A percentile compares a stretch with the other conserved stretches of the same genome.
Conservation (phyloP, 1,284 basidiomycete species). For the Anthracocystis walkeri region DNA sequence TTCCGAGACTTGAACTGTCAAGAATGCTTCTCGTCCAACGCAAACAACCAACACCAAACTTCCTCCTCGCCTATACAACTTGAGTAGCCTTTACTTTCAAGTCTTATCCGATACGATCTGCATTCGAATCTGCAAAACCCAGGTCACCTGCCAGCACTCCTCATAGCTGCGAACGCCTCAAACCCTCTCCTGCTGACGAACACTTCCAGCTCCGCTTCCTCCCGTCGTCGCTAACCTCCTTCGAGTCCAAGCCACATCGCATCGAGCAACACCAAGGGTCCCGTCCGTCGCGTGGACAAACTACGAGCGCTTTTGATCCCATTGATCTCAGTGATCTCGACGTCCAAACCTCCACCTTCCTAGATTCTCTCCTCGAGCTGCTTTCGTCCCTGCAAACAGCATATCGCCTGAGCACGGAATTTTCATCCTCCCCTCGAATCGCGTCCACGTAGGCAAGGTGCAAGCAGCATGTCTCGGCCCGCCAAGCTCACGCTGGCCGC, state of each 20-base stretch:
- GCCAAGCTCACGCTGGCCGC: constrained; percentile 82
- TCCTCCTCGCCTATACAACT: neutral
- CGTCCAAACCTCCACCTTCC: neutral
- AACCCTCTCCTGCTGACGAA: neutral
- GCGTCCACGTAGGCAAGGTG: constrained; percentile 65
- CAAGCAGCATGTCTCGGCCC: constrained; percentile 77
- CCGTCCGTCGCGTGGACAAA: neutral
- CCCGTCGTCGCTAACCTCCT: neutral
- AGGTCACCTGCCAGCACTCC: neutral
- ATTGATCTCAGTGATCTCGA: neutral
- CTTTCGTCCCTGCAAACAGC: neutral
- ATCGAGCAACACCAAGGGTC: neutral
- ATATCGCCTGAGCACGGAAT: constrained; percentile 26
- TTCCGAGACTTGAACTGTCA: constrained; percentile 17
- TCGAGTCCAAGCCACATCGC: constrained; percentile 1
- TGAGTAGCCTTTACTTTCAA: too few relatives aligned
- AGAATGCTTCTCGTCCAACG: constrained; percentile 1
- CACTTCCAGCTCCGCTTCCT: constrained; percentile 4
- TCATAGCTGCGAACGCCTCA: neutral
- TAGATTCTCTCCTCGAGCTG: neutral
- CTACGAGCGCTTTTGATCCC: constrained; percentile 7
- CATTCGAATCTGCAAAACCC: neutral
- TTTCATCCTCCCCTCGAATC: constrained; percentile 1
- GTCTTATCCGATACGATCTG: neutral
- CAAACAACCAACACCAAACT: constrained; percentile 16